Percentiles rank a stretch among this genome's conserved stretches.
phyloP scores from a whole-genome alignment of 2,329 filamentous ascomycete species.

The Conoideocrella luteorostrata region DNA sequence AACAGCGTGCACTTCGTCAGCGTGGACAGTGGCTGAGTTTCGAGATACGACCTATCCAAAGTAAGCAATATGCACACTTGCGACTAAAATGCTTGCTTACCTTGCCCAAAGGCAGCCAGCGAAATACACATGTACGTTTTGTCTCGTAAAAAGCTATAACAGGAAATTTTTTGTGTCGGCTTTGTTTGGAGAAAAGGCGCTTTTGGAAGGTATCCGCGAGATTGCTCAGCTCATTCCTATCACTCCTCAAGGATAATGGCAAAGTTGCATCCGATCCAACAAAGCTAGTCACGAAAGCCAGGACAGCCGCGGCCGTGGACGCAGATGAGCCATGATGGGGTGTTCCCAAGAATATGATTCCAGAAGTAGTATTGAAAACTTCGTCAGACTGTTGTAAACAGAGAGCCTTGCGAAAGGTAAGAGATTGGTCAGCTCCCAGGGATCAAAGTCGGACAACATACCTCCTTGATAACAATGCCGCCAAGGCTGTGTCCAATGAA shows the following conservation, averaged over 20 bases:
- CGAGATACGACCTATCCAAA: not conserved
- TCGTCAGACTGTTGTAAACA: conserved; percentile 1
- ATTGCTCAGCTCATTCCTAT: not conserved
- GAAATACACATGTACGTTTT: not conserved
- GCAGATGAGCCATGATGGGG: not conserved
- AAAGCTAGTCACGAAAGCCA: not conserved
- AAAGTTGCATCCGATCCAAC: not conserved
- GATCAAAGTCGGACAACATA: not conserved
- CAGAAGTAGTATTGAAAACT: not conserved
- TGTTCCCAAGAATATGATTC: not conserved
- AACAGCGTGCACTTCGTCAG: not conserved
- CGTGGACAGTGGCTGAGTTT: not conserved
- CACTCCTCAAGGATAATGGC: not conserved
- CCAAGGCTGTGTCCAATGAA: conserved; percentile 1
- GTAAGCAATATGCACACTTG: not conserved
- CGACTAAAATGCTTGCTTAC: not conserved
- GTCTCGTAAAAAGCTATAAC: not conserved
- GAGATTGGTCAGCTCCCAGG: not conserved
- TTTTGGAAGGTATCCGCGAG: not conserved
- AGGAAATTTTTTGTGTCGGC: not conserved
- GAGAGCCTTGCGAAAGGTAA: conserved; percentile 3
- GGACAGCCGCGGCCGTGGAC: not conserved
- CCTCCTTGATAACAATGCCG: not conserved
- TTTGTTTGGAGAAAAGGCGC: too few species aligned
- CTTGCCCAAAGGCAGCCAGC: not conserved